Base-by-base conservation (phyloP, 108 stramenopile genomes). In the Conticribra guillardii region DNA sequence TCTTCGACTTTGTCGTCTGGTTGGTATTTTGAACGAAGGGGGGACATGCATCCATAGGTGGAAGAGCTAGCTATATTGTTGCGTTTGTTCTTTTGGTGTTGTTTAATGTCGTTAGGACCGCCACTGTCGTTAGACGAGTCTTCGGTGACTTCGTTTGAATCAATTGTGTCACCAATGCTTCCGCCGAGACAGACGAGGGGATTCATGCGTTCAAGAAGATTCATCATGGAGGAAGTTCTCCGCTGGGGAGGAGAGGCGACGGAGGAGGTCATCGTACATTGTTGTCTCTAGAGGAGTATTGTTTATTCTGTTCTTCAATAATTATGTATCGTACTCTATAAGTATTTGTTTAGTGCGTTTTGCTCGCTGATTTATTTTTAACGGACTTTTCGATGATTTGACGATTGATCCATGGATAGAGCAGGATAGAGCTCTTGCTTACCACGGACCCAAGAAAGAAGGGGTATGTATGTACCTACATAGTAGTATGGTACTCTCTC, bases 1-100 rank as follows among this genome's bases (percentile, higher is more conserved):
- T 69, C 54, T 27, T 5, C 37, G 11, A 11, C 53, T 28, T 28
- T 30, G 1, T 52, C 72, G 30, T 65, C 53, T 51, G 73, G 73
- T 23, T 37, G 30, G 32, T 74, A 74, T 18, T 41, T 60, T 46
- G 31, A 24, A 30, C 31, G 47, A 31, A 24, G 53, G 64, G 48
- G 58, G 32, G 28, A 44, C 21, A 51, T 60, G 33, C 54, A 66
- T 31, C 64, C 54, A 17, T 30, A 45, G 37, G 50, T 50, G 3
- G 3, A 30, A 51, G n/a, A n/a, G n/a, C n/a, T 51, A 21, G 50
- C 50, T 5, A 9, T 15, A 51, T n/a, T 22, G 8, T 9, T 41
- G 37, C 5, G 5, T 41, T 41, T 41, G 37, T 41, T 41, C 5
- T 5, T 41, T 41, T 41, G 8, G 37, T 5, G 11, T 41, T 41